A percentile compares a stretch with the other conserved stretches of the same genome.
Evolutionary conservation across 2,329 filamentous ascomycete species (phyloP).

Genomic region (Leptographium flavum): DNA sequence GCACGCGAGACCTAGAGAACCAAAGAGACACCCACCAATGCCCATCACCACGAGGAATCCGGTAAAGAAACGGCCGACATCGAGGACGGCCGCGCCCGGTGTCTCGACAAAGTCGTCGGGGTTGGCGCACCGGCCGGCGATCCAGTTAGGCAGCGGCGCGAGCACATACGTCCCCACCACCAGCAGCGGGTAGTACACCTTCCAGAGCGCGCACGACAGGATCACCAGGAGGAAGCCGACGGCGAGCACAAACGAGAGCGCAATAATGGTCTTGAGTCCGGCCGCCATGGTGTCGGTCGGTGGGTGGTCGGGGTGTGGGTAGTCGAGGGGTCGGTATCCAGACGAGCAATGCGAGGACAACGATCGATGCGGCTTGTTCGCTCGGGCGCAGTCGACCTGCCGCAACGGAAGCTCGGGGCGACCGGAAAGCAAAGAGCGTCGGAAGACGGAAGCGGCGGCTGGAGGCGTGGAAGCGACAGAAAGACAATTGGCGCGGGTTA

Average conservation of each 20-base stretch:
- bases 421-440: no score
- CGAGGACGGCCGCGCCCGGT: slow-evolving; percentile 69
- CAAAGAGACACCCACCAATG: slow-evolving; percentile 53
- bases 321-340: no score
- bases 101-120: slow-evolving; percentile 91
- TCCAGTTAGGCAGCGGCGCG: slow-evolving; percentile 92
- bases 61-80: slow-evolving; percentile 86
- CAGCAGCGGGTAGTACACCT: slow-evolving; percentile 86
- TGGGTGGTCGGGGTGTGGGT: neutral
- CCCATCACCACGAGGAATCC: slow-evolving; percentile 97
- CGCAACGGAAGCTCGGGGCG: no score
- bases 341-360: no score
- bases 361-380: no score
- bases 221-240: slow-evolving; percentile 98
- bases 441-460: no score
- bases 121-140: slow-evolving; percentile 76
- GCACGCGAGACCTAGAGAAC: slow-evolving; percentile 2
- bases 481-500: no score
- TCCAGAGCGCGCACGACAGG: slow-evolving; percentile 87
- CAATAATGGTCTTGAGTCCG: slow-evolving; percentile 97
- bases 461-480: no score
- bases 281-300: slow-evolving; percentile 32
- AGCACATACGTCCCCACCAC: slow-evolving; percentile 93
- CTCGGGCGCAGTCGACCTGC: no score
- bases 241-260: slow-evolving; percentile 94